Evolutionary conservation across 2,329 filamentous ascomycete genomes (phyloP).

Genomic region (Huntiella abstrusa): DNA sequence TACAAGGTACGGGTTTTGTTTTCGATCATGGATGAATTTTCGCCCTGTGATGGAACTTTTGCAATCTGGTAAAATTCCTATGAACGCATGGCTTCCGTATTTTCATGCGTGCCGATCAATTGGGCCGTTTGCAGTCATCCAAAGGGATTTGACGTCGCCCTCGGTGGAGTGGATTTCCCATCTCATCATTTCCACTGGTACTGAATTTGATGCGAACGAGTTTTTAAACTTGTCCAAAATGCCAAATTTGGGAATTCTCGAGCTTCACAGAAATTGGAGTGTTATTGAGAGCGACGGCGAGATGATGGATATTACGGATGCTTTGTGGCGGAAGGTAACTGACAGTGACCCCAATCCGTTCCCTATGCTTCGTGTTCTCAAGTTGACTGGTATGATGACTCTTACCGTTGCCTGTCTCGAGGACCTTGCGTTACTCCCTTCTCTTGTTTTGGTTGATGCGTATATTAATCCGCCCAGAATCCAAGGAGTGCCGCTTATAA

Average conservation of each 20-base stretch:
- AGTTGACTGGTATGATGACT: slow-evolving; percentile 23
- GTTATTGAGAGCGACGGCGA: slow-evolving; percentile 1
- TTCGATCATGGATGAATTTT: slow-evolving; percentile 5
- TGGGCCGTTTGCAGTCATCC: slow-evolving; percentile 2
- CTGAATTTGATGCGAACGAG: slow-evolving; percentile 20
- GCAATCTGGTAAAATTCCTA: neutral
- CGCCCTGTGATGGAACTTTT: neutral
- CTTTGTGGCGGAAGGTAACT: slow-evolving; percentile 28
- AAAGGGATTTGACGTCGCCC: slow-evolving; percentile 11
- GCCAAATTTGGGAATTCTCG: slow-evolving; percentile 28
- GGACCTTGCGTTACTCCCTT: slow-evolving; percentile 25
- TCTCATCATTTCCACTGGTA: slow-evolving; percentile 22
- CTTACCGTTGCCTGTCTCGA: slow-evolving; percentile 23
- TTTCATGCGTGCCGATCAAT: slow-evolving; percentile 3
- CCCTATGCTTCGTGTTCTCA: slow-evolving; percentile 26
- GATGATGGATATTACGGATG: slow-evolving; percentile 25
- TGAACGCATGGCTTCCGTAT: slow-evolving; percentile 2
- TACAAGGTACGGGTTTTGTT: slow-evolving; percentile 4
- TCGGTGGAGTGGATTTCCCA: slow-evolving; percentile 23
- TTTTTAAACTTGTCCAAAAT: slow-evolving; percentile 23
- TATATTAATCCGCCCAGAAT: slow-evolving; percentile 2
- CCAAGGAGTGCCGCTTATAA: too few relatives aligned
- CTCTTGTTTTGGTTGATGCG: slow-evolving; percentile 25
- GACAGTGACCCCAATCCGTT: slow-evolving; percentile 22
- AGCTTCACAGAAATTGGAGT: slow-evolving; percentile 23